phyloP scores from a whole-genome alignment of 495 filamentous ascomycete species.

The Xylaria longipes region DNA sequence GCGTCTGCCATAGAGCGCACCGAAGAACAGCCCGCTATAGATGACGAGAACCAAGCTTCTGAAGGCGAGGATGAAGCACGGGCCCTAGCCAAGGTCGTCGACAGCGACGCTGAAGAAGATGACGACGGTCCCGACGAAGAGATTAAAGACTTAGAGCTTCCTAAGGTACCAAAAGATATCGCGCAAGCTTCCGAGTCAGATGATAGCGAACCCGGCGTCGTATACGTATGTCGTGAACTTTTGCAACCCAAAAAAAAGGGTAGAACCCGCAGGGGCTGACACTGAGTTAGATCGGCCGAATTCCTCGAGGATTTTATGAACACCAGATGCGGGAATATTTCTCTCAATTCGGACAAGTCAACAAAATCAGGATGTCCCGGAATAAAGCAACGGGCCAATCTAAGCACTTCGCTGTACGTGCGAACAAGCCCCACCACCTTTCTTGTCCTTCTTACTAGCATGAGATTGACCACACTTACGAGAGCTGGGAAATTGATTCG shows the following conservation, averaged over 20 bases:
- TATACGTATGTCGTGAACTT: slow-evolving; percentile 65
- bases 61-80: slow-evolving; percentile 54
- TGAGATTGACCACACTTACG: not conserved
- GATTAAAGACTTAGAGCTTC: slow-evolving; percentile 51
- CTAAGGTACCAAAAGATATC: slow-evolving; percentile 67
- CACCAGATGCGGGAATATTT: slow-evolving; percentile 94
- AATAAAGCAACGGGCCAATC: slow-evolving; percentile 86
- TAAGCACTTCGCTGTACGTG: slow-evolving; percentile 77
- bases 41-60: slow-evolving; percentile 48
- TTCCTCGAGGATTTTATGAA: slow-evolving; percentile 82
- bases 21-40: slow-evolving; percentile 37
- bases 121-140: slow-evolving; percentile 57
- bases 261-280: slow-evolving; percentile 33
- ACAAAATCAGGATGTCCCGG: slow-evolving; percentile 79
- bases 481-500: not conserved
- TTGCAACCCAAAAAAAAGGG: not conserved
- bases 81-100: slow-evolving; percentile 75
- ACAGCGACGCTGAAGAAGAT: slow-evolving; percentile 75
- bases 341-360: slow-evolving; percentile 89
- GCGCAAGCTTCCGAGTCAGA: slow-evolving; percentile 54
- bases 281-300: slow-evolving; percentile 23
- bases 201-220: slow-evolving; percentile 70
- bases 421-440: not conserved
- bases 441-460: not conserved
- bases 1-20: slow-evolving; percentile 25